Evolutionary conservation across 1,284 basidiomycete genomes (phyloP).

Genomic region (Spongiforma sp.): DNA sequence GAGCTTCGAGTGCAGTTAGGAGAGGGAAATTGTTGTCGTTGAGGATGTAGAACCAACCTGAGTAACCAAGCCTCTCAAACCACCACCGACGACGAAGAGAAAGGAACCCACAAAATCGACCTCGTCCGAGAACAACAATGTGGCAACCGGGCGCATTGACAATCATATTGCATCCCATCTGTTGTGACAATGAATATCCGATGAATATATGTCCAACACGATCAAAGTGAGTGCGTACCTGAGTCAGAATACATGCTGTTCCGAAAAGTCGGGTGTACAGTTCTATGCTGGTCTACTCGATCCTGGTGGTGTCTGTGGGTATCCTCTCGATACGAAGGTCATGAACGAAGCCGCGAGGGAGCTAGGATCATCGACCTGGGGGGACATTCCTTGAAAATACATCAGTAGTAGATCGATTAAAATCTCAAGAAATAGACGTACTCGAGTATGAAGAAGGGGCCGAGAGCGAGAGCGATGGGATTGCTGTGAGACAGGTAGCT

Average conservation of each 20-base stretch:
- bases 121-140: constrained; percentile 87
- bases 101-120: constrained; percentile 92
- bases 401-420: background rate
- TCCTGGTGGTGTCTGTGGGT: constrained; percentile 83
- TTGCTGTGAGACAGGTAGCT: constrained; percentile 92
- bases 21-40: constrained; percentile 87
- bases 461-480: constrained; percentile 91
- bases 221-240: constrained; percentile 51
- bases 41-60: constrained; percentile 95
- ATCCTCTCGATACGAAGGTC: constrained; percentile 87
- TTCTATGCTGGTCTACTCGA: constrained; percentile 89
- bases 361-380: constrained; percentile 86
- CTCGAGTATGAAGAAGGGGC: constrained; percentile 99
- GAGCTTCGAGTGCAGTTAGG: constrained; percentile 88
- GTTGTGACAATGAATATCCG: constrained; percentile 8
- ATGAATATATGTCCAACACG: too few species aligned
- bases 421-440: constrained; percentile 45
- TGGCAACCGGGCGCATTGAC: constrained; percentile 78
- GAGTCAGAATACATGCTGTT: constrained; percentile 92
- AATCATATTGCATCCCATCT: constrained; percentile 92
- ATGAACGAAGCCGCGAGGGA: constrained; percentile 94
- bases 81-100: background rate
- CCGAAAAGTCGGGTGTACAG: constrained; percentile 95
- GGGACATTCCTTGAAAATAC: constrained; percentile 73
- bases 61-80: background rate